phyloP scores from a whole-genome alignment of 495 filamentous ascomycete genomes.

The Echria macrotheca region DNA sequence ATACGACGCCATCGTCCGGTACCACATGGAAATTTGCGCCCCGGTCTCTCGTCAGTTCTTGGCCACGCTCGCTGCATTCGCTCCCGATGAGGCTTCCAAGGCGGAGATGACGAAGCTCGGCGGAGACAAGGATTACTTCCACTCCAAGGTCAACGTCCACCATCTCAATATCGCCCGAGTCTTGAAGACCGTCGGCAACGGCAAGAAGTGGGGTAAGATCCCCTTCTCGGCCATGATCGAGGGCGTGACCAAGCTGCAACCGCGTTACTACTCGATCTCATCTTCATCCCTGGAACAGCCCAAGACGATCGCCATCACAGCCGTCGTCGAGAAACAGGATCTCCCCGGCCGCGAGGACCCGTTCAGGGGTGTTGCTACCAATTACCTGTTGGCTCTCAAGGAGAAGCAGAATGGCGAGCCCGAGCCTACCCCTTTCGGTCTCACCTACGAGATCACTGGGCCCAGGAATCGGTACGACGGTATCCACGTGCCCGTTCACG shows the following conservation, averaged over 20 bases:
- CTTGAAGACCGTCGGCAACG: constrained; percentile 64
- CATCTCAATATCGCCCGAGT: constrained; percentile 89
- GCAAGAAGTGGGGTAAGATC: constrained; percentile 70
- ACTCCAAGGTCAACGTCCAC: constrained; percentile 73
- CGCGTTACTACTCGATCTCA: constrained; percentile 98
- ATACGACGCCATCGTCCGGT: constrained; percentile 87
- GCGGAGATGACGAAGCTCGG: constrained; percentile 83
- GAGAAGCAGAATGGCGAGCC: constrained; percentile 94
- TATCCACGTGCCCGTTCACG: constrained; percentile 90
- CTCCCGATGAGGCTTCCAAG: constrained; percentile 77
- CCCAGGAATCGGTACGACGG: constrained; percentile 97
- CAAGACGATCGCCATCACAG: constrained; percentile 89
- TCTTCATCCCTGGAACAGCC: constrained; percentile 93
- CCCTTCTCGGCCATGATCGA: constrained; percentile 96
- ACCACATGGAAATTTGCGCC: constrained; percentile 95
- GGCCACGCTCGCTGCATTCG: constrained; percentile 78
- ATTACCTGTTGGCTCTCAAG: constrained; percentile 94
- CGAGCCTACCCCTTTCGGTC: constrained; percentile 75
- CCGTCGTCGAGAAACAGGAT: constrained; percentile 79
- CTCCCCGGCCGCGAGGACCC: constrained; percentile 74
- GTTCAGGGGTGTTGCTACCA: constrained; percentile 92
- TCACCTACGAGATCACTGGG: constrained; percentile 83
- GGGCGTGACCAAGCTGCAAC: constrained; percentile 88
- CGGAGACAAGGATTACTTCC: constrained; percentile 93
- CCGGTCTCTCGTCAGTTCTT: constrained; percentile 96